A percentile compares a stretch with the other conserved stretches of the same genome.
Conservation (phyloP, 257 asterid genomes). For the Solanum gandarillasii region DNA sequence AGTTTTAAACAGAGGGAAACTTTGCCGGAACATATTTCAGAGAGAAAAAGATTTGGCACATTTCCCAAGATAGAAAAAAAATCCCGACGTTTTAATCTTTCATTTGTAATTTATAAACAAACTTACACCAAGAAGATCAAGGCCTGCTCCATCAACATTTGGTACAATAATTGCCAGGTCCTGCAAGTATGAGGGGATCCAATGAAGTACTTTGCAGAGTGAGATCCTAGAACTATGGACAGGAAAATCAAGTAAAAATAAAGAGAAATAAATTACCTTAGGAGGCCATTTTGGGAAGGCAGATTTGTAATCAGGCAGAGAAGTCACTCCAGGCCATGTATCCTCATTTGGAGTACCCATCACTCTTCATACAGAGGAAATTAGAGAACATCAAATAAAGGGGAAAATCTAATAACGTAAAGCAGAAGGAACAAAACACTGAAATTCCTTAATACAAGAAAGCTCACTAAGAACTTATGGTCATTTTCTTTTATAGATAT, state of each 20-base stretch:
- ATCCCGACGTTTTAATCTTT: neutral
- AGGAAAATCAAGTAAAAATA: neutral
- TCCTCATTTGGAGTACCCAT: constrained; percentile 98
- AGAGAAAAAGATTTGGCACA: neutral
- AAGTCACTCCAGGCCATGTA: constrained; percentile 91
- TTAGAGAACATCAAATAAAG: constrained; percentile 1
- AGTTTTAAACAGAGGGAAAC: neutral
- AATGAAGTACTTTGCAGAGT: neutral
- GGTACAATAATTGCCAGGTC: constrained; percentile 69
- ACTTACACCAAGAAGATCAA: constrained; percentile 84
- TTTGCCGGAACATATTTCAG: neutral
- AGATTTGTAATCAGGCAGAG: constrained; percentile 85
- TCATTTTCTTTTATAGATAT: neutral
- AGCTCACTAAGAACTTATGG: neutral
- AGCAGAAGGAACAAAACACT: neutral
- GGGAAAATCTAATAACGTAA: neutral
- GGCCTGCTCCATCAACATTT: constrained; percentile 63
- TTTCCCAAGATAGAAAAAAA: neutral
- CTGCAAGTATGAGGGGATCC: constrained; percentile 28
- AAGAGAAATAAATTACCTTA: constrained; percentile 34
- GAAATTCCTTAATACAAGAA: neutral
- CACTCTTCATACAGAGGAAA: constrained; percentile 32
- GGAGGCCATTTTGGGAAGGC: constrained; percentile 80
- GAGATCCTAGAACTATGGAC: neutral
- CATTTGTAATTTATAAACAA: neutral